Evolutionary conservation across 352 stramenopile species (phyloP), one percentile per base, ranked within the genome.

Genomic region (Pythium aristosporum): DNA sequence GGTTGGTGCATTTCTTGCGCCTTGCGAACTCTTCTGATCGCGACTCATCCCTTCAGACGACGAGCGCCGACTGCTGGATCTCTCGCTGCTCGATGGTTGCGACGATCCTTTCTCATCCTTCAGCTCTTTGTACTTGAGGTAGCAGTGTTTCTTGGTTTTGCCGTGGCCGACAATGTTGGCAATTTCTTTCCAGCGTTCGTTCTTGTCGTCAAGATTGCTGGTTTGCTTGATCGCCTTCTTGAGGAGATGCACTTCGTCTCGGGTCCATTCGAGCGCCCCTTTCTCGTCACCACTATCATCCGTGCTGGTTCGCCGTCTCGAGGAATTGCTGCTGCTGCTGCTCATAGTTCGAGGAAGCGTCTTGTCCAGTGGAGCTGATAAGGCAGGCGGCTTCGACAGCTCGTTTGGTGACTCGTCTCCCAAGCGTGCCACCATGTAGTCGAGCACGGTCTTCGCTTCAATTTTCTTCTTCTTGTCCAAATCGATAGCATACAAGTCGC

Each of bases 51-150:
- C 59, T 10, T 69, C 63, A 2, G 50, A 55, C 5, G 65, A 69
- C 16, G 58, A 55, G 25, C 61, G 60, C 74, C 75, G 3, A 32
- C 50, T 25, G 60, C 52, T 23, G 41, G 49, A 54, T 37, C 50
- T 15, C n/a, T 50, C 50, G n/a, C 43, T 48, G 65, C 44, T 58
- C 1, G 37, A 39, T 3, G 32, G 41, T 4, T 30, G 43, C 5
- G 69, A 65, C 32, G 72, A 80, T 3, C 61, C 67, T 39, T 82
- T 86, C 51, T 87, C 77, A 30, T 87, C 72, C 56, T 89, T 91
- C 30, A 94, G 71, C 41, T 89, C 73, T 66, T 94, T 94, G 73
- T 94, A 94, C 68, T 94, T 92, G 32, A 91, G 20, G 59, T 92
- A 92, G 69, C 85, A 94, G 43, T 91, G 72, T 63, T 91, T 91